Evolutionary conservation across 176 grass and related monocot species (phyloP).

Genomic region (Tillandsia leiboldiana): DNA sequence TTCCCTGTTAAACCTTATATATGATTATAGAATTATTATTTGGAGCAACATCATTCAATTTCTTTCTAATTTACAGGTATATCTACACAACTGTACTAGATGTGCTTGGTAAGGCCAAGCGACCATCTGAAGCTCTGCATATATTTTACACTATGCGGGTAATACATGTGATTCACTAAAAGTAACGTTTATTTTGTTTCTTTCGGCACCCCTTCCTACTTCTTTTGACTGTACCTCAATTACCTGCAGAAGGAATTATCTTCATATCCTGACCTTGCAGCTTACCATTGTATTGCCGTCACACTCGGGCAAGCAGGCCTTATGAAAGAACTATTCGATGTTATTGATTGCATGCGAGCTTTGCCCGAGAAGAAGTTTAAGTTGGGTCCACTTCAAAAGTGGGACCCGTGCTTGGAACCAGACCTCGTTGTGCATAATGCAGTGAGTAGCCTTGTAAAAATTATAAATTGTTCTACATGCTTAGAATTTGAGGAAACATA

Average conservation of each 20-base stretch:
- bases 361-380: conserved; percentile 69
- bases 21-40: neutral
- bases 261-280: conserved; percentile 85
- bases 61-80: conserved; percentile 49
- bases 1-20: too few relatives aligned
- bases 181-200: neutral
- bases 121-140: conserved; percentile 73
- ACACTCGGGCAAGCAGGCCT: conserved; percentile 88
- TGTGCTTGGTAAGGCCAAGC: conserved; percentile 93
- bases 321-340: conserved; percentile 95
- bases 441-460: conserved; percentile 29
- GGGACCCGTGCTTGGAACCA: conserved; percentile 83
- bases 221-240: conserved; percentile 17
- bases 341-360: conserved; percentile 83
- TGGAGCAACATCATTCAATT: neutral
- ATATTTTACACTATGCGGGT: conserved; percentile 87
- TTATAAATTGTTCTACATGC: neutral
- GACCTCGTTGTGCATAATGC: conserved; percentile 88
- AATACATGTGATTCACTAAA: conserved; percentile 15
- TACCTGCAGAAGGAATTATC: conserved; percentile 71
- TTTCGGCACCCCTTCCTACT: conserved; percentile 9
- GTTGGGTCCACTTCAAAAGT: conserved; percentile 52
- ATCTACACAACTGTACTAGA: conserved; percentile 87
- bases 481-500: neutral
- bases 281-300: conserved; percentile 91